Base-by-base conservation (phyloP, 306 rosid species). In the Benincasa hispida region DNA sequence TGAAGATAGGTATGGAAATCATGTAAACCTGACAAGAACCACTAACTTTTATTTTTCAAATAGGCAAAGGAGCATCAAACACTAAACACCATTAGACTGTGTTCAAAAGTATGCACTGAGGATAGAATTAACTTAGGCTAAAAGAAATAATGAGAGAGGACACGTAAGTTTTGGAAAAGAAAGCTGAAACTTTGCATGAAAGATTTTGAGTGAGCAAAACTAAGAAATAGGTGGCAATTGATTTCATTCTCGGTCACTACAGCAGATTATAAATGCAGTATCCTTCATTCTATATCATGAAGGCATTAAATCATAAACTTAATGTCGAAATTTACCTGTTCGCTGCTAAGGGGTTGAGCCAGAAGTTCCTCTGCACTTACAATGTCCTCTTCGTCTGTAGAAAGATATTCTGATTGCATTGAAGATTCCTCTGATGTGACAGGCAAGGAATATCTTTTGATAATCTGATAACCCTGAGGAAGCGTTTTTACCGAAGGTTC, bases 261-360 rank as follows among this genome's bases (percentile, higher is more conserved):
- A 54, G 65, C 19, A 74, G 47, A 54, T 32, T 5, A 48, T 47
- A 72, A 45, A 47, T 19, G 62, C 48, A n/a, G 21, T 73, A 35
- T 54, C 51, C 35, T n/a, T 35, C 30, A 74, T 55, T 61, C 69
- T 30, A 6, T 17, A 61, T 61, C 22, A 61, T 5, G 37, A 19
- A 50, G 34, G 13, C 18, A 28, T 30, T 48, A 51, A 19, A 75
- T 17, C 14, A 22, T 57, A 55, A 63, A 50, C 73, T 77, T 47
- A 12, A 58, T 61, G 50, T 21, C 62, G 51, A n/a, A 35, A 14
- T 14, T 50, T 83, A 84, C 91, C 89, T 81, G 82, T 14, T 85
- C 83, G 24, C 77, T 83, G 59, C 79, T 81, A 34, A 85, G 77
- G 45, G 87, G 82, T 39, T 83, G 80, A 75, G 85, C 65, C 78